Evolutionary conservation across 2,329 filamentous ascomycete genomes (phyloP).

Genomic region (Arthrobotrys conoides): DNA sequence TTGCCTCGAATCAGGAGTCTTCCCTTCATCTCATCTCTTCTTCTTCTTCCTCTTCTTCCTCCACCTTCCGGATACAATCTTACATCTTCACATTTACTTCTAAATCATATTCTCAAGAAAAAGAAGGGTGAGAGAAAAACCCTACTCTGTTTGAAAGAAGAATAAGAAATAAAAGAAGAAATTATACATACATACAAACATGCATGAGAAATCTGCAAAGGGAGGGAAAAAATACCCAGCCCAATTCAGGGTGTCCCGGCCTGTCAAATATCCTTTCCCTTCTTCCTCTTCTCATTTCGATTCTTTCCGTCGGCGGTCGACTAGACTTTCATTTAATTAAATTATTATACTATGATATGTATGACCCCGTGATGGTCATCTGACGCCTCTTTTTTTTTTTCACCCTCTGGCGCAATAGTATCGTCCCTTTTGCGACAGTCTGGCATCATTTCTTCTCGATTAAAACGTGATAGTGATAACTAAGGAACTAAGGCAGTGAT

Average conservation of each 20-base stretch:
- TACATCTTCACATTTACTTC: background rate
- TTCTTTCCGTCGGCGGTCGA: too few relatives aligned
- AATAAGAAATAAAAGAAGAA: background rate
- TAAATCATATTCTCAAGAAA: background rate
- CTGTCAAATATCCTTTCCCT: constrained; percentile 32
- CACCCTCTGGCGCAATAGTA: constrained; percentile 18
- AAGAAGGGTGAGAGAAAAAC: background rate
- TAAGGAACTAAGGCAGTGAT: background rate
- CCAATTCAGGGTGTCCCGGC: constrained; percentile 41
- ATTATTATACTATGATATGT: too few relatives aligned
- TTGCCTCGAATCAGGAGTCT: constrained; percentile 2
- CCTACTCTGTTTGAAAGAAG: background rate
- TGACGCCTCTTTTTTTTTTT: constrained; percentile 1
- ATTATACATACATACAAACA: too few relatives aligned
- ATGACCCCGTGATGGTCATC: constrained; percentile 30
- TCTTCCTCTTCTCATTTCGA: background rate
- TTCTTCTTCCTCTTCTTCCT: constrained; percentile 11
- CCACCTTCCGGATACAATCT: constrained; percentile 44
- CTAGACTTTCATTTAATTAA: too few relatives aligned
- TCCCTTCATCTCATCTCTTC: constrained; percentile 51
- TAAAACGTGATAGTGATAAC: constrained; percentile 6
- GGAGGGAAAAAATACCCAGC: background rate
- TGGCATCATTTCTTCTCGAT: constrained; percentile 18
- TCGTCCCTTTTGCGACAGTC: constrained; percentile 24
- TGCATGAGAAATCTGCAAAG: constrained; percentile 20